These are phyloP conservation scores for Excoecaria agallocha DNA, from an alignment of 345 rosid genomes.

Conservation along the genomic window DNA sequence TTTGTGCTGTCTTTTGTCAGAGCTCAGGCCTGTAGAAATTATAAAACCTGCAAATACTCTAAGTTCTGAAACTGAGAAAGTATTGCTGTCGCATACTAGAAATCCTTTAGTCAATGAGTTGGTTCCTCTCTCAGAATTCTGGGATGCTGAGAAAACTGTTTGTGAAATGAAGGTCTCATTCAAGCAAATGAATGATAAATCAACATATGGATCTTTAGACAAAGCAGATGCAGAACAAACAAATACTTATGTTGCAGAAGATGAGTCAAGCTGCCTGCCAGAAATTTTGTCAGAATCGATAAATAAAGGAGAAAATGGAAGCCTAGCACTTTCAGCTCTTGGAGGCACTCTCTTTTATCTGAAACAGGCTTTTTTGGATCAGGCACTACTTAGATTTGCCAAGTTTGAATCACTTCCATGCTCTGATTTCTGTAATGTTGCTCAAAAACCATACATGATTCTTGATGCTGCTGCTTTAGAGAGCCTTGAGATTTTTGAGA, in stretches of 20 bases:
- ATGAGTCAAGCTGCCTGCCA: conserved; percentile 48
- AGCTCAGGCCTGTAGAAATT: conserved; percentile 90
- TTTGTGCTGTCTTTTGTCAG: conserved; percentile 71
- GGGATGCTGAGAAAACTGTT: conserved; percentile 85
- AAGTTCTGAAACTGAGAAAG: conserved; percentile 74
- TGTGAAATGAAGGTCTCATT: conserved; percentile 53
- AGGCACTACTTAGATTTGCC: conserved; percentile 84
- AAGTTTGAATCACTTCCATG: conserved; percentile 77
- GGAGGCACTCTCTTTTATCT: conserved; percentile 93
- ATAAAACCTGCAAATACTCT: conserved; percentile 72
- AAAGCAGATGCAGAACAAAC: conserved; percentile 30
- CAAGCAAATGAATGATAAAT: conserved; percentile 39
- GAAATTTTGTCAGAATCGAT: conserved; percentile 50
- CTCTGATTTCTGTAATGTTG: conserved; percentile 49
- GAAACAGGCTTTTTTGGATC: conserved; percentile 83
- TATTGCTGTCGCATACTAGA: conserved; percentile 74
- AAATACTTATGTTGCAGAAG: conserved; percentile 27
- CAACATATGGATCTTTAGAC: conserved; percentile 35
- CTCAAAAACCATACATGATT: conserved; percentile 74
- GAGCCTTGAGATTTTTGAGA: conserved; percentile 97
- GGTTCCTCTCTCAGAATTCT: conserved; percentile 70
- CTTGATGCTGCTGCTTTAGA: conserved; percentile 97
- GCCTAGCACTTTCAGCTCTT: conserved; percentile 85
- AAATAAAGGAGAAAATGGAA: conserved; percentile 48
- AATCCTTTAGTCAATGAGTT: conserved; percentile 80